Conservation (phyloP, 371 early-diverging fungal species). For the Lichtheimia corymbifera region DNA sequence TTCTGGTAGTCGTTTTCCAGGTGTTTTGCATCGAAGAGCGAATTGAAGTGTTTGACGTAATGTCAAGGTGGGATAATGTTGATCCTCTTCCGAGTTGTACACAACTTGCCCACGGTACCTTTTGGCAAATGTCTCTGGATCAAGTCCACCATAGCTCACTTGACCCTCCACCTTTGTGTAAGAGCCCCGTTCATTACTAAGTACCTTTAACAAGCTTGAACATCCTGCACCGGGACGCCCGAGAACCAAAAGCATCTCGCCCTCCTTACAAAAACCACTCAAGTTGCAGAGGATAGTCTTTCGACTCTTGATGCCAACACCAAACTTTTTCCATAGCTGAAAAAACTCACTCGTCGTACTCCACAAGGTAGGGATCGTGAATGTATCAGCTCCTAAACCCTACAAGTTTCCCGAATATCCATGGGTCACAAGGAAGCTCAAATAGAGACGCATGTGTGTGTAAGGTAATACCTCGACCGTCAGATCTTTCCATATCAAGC, state of each 20-base stretch:
- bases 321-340: conserved; percentile 30
- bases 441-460: no score
- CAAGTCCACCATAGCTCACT: conserved; percentile 63
- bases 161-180: conserved; percentile 58
- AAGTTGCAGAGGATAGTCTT: conserved; percentile 51
- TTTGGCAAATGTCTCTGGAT: conserved; percentile 49
- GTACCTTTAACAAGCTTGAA: conserved; percentile 65
- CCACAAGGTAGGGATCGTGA: conserved; percentile 32
- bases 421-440: no score
- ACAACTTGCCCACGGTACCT: conserved; percentile 62
- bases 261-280: conserved; percentile 62
- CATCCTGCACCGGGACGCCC: conserved; percentile 77
- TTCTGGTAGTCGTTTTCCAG: conserved; percentile 51
- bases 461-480: conserved; percentile 26
- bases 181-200: conserved; percentile 61
- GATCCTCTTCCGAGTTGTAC: conserved; percentile 75
- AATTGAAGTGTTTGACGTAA: conserved; percentile 66
- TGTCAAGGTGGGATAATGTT: conserved; percentile 68
- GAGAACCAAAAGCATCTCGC: conserved; percentile 73
- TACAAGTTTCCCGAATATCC: not conserved
- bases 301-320: conserved; percentile 20
- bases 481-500: conserved; percentile 50
- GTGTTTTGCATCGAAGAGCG: conserved; percentile 67
- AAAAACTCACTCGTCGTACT: conserved; percentile 11
- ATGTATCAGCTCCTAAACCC: conserved; percentile 45